Base-by-base conservation (phyloP, 2,329 filamentous ascomycete genomes). In the Cordyceps pruinosa region DNA sequence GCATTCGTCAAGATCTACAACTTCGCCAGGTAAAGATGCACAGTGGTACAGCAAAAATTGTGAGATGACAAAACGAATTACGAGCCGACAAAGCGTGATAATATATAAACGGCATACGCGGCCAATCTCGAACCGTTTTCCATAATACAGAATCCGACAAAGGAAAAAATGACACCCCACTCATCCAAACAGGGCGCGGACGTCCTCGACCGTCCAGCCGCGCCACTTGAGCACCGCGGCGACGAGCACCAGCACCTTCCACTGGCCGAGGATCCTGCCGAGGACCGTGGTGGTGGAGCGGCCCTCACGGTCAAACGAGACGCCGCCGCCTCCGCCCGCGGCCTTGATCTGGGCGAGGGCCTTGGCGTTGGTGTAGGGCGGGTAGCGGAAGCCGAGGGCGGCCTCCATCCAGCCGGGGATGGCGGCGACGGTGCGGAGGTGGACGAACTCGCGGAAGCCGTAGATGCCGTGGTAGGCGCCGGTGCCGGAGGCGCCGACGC, bases 381-480 rank as follows among this genome's bases (percentile, higher is more conserved):
- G 60, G 34, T 63, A 65, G n/a, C 63, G 60, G 26, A 54, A 46
- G 37, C 57, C 59, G 32, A 65, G 54, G 3, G 64, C 17, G n/a
- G n/a, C 61, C 30, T 75, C 73, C 35, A 68, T 62, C 73, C 73
- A 75, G 57, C 53, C 59, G 6, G 73, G 73, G 6, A 71, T 65
- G 45, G 69, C 62, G 51, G 71, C 66, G 35, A 75, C 68, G 61
- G 67, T 65, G 37, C 73, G 72, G 57, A 68, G 66, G 63, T 76
- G 73, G 55, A 69, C 71, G 56, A 76, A 76, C 26, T 70, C 63
- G 47, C 73, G 69, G 67, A 82, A 73, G 35, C 77, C 76, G 65
- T 75, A 73, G 60, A 69, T 67, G 19, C 78, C 79, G 62, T 79
- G 77, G 63, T 81, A 80, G 54, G 66, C 68, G 53, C 78, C 79